Conservation (phyloP, 129 eudicot species). For the Deinandra increscens region DNA sequence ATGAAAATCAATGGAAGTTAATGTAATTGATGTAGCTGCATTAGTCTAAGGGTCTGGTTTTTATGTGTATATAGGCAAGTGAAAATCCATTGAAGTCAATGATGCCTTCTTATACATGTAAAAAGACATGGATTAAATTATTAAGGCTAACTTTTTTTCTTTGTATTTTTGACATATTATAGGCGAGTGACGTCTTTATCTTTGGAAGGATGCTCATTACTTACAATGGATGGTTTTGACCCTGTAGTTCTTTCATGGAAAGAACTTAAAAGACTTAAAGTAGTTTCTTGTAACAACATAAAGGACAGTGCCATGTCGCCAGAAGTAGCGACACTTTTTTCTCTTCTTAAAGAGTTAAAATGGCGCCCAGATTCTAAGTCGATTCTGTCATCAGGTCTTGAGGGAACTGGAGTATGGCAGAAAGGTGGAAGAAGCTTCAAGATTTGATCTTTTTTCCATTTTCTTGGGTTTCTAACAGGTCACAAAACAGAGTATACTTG, state of each 20-base stretch:
- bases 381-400: conserved; percentile 69
- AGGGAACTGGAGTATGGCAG: conserved; percentile 86
- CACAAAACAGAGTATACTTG: conserved; percentile 25
- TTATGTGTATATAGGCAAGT: background rate
- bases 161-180: conserved; percentile 17
- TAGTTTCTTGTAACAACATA: conserved; percentile 78
- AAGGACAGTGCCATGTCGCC: conserved; percentile 79
- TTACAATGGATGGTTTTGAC: conserved; percentile 79
- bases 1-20: background rate
- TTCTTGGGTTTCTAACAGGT: background rate
- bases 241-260: conserved; percentile 77
- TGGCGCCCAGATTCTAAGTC: conserved; percentile 95
- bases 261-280: conserved; percentile 74
- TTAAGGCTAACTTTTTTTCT: background rate
- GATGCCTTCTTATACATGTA: background rate
- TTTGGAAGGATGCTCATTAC: conserved; percentile 86
- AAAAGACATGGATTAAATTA: background rate
- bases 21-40: background rate
- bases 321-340: conserved; percentile 70
- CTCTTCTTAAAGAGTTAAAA: conserved; percentile 75
- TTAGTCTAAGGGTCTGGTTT: background rate
- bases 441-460: conserved; percentile 17
- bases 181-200: conserved; percentile 73
- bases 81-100: background rate
- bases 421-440: conserved; percentile 82